Evolutionary conservation across 257 asterid genomes (phyloP), one percentile per base, ranked within the genome.

Genomic region (Ilex asprella): DNA sequence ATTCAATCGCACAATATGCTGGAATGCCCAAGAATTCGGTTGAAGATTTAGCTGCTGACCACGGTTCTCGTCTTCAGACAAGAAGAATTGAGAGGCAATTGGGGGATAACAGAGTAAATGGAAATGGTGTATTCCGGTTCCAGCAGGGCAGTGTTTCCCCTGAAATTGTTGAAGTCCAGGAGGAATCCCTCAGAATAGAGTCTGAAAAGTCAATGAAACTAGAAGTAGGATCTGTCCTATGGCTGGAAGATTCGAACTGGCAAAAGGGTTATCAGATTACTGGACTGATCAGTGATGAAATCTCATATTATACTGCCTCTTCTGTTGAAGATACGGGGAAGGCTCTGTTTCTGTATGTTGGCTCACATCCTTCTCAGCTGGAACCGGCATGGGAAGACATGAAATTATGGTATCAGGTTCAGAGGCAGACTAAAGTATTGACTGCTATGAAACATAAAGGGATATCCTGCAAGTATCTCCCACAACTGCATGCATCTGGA

Each of bases 371-470:
- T 60, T 85, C 99, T 49, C 96, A 85, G 66, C 71, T 93, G 69
- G 99, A 93, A 86, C 95, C 96, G 13, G 96, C 95, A 9, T 93
- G 94, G 95, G 94, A 89, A 78, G 97, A 90, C 70, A 87, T 93
- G 97, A 82, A 85, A 35, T 64, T 81, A 55, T 93, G 99, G 99
- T 93, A 87, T 78, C 95, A 85, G 75, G 97, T 93, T 46, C 99
- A 93, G 79, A 81, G 99, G 83, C 99, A 93, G 75, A 87, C 96
- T 50, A 93, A 93, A 82, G 91, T 93, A 29, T 75, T 93, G 59
- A 72, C 82, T 44, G 69, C 81, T 14, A 85, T 93, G 96, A 85
- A 81, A 72, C 97, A 93, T 55, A 93, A 84, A 74, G 99, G 94
- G 30, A 55, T 93, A 69, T 85, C 86, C 41, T 78, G 95, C 70